Percentiles rank a stretch among this genome's conserved stretches.
These are phyloP conservation scores for Termitomyces sp. DNA, from an alignment of 768 basidiomycete species.

Conservation along the genomic window DNA sequence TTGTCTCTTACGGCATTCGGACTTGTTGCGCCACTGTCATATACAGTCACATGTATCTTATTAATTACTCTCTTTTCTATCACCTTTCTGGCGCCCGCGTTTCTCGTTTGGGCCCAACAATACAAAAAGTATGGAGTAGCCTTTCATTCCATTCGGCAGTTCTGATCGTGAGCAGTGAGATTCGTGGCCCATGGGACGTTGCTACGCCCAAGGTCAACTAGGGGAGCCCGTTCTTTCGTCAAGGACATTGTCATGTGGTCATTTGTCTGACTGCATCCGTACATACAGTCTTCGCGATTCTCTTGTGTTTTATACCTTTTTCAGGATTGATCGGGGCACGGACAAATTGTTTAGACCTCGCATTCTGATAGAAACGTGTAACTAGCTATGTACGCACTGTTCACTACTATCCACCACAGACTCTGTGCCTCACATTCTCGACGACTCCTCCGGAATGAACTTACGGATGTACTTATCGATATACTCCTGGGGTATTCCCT, in stretches of 20 bases:
- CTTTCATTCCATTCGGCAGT: not conserved
- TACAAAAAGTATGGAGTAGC: slow-evolving; percentile 71
- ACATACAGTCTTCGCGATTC: not conserved
- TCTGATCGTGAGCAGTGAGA: slow-evolving; percentile 54
- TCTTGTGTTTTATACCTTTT: not conserved
- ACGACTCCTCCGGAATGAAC: slow-evolving; percentile 27
- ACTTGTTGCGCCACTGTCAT: slow-evolving; percentile 51
- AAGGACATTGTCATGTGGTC: not conserved
- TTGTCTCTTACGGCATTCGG: slow-evolving; percentile 46
- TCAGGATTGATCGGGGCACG: not conserved
- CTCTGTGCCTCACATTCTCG: not conserved
- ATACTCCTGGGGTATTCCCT: slow-evolving; percentile 36
- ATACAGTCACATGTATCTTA: slow-evolving; percentile 49
- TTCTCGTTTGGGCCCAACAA: slow-evolving; percentile 80
- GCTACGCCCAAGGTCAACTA: slow-evolving; percentile 66
- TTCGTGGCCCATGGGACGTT: slow-evolving; percentile 88
- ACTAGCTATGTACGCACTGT: not conserved
- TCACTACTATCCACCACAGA: not conserved
- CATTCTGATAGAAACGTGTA: not conserved
- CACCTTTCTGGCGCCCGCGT: slow-evolving; percentile 67
- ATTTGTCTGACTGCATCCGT: not conserved
- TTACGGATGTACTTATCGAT: slow-evolving; percentile 39
- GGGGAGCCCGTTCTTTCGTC: not conserved
- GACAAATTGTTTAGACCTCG: not conserved
- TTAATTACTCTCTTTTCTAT: slow-evolving; percentile 45